Evolutionary conservation across 2,329 filamentous ascomycete genomes (phyloP).

Genomic region (Cordyceps javanica): DNA sequence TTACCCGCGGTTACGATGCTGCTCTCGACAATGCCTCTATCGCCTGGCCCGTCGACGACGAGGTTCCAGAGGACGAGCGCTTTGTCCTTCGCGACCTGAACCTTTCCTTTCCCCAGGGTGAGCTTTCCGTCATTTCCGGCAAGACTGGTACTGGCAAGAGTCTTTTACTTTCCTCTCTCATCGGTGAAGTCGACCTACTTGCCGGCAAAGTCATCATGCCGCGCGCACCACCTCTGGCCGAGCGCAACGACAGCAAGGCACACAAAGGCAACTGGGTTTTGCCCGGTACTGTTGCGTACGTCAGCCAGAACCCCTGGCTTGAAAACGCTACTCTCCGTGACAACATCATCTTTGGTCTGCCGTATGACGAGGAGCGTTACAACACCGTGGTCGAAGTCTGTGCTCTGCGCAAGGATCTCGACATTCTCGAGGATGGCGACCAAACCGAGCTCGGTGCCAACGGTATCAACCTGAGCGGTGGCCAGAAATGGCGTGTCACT

Average conservation of each 20-base stretch:
- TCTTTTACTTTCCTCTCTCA: constrained; percentile 63
- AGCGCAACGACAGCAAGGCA: constrained; percentile 58
- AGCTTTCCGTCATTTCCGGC: constrained; percentile 69
- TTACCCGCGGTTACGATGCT: constrained; percentile 52
- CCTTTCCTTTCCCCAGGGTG: constrained; percentile 59
- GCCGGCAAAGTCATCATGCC: constrained; percentile 55
- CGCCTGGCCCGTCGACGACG: constrained; percentile 66
- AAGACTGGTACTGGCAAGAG: constrained; percentile 76
- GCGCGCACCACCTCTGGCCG: constrained; percentile 38
- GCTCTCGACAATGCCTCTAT: constrained; percentile 62
- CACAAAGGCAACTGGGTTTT: constrained; percentile 63
- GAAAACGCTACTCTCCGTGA: constrained; percentile 74
- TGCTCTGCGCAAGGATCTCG: constrained; percentile 67
- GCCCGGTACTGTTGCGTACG: constrained; percentile 63
- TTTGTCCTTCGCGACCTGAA: constrained; percentile 62
- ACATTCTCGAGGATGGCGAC: constrained; percentile 71
- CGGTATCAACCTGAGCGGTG: constrained; percentile 77
- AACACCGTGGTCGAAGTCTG: constrained; percentile 64
- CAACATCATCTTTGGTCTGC: constrained; percentile 73
- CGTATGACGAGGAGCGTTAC: constrained; percentile 63
- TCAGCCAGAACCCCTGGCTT: constrained; percentile 78
- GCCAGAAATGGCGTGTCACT: constrained; percentile 76
- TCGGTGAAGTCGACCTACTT: constrained; percentile 69
- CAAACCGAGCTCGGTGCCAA: constrained; percentile 77
- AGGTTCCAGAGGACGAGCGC: constrained; percentile 48